These are phyloP conservation scores for Meyerozyma athensensis DNA, from an alignment of 1,139 yeast species.

Conservation along the genomic window DNA sequence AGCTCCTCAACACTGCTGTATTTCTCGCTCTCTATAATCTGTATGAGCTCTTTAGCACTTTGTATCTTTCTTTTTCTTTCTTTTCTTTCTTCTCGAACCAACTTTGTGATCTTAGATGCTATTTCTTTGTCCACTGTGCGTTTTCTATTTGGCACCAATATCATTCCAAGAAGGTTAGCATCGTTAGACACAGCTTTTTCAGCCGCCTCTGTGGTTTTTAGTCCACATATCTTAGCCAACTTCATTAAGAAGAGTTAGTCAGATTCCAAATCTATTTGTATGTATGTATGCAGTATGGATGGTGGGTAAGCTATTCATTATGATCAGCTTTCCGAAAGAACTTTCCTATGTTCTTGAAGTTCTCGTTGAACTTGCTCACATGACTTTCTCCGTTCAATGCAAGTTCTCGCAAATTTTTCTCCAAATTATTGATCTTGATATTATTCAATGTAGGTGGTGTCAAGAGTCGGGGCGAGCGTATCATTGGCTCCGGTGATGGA, in stretches of 20 bases:
- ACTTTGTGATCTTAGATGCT: slow-evolving; percentile 51
- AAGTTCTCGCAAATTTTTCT: slow-evolving; percentile 52
- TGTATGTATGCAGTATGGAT: not conserved
- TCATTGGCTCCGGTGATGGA: slow-evolving; percentile 12
- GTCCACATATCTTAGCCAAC: slow-evolving; percentile 79
- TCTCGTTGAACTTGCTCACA: slow-evolving; percentile 56
- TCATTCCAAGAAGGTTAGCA: slow-evolving; percentile 78
- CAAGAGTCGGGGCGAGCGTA: slow-evolving; percentile 23
- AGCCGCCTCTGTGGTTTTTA: slow-evolving; percentile 67
- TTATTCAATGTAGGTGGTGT: slow-evolving; percentile 17
- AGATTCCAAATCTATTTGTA: not conserved
- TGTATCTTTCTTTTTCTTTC: slow-evolving; percentile 15
- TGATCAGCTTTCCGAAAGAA: slow-evolving; percentile 47
- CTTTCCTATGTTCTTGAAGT: slow-evolving; percentile 53
- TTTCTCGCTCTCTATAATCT: slow-evolving; percentile 11
- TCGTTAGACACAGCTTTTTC: slow-evolving; percentile 60
- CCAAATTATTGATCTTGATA: slow-evolving; percentile 47
- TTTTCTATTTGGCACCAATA: slow-evolving; percentile 75
- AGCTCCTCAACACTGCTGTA: slow-evolving; percentile 25
- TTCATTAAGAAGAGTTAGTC: slow-evolving; percentile 5
- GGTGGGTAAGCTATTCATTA: slow-evolving; percentile 5
- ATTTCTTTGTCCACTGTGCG: slow-evolving; percentile 57
- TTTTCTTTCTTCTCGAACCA: slow-evolving; percentile 22
- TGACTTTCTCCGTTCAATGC: slow-evolving; percentile 50
- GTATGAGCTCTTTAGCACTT: slow-evolving; percentile 19